Evolutionary conservation across 306 rosid genomes (phyloP), one percentile per base, ranked within the genome.

Genomic region (Adenanthera pavonina): DNA sequence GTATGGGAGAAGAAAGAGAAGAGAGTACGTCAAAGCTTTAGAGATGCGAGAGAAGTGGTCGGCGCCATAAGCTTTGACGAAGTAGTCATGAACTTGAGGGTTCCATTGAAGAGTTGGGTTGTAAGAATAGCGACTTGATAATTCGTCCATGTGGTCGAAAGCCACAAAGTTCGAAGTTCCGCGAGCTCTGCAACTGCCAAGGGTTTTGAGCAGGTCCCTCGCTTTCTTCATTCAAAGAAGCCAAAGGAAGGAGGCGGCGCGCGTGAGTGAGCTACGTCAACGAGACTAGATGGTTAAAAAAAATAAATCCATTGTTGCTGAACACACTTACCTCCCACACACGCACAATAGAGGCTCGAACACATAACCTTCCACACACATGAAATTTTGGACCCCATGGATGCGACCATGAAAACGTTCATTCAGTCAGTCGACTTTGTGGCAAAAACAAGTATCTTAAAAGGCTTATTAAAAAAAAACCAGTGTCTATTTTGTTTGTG

Each of bases 161-260:
- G 84, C 0, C 33, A 83, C 16, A 47, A 51, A 16, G 73, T 76
- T 72, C 20, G 74, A 75, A 76, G 87, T 62, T 80, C 80, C 67
- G 74, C 80, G 78, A 78, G 40, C 54, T 75, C 62, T 69, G 85
- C 60, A 17, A 6, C 69, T 36, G 84, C 36, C 17, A 11, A 69
- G 75, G 83, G 85, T 79, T 83, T 62, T 79, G 76, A 84, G 49
- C 14, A 87, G 51, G 61, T 82, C 91, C 90, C 94, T 85, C 92
- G 80, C 94, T 87, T 89, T 89, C 91, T 83, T 89, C 98, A 90
- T 94, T 88, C 97, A 87, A 88, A 85, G 84, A 54, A 61, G 82
- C 56, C 17, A 38, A 61, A 11, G 2, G 41, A 4, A 34, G n/a
- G 41, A 3, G n/a, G 41, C 41, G 68, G 0, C 17, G 41, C 65